A percentile compares a stretch with the other conserved stretches of the same genome.
phyloP scores from a whole-genome alignment of 495 filamentous ascomycete genomes.

The Penicillium psychrofluorescens region DNA sequence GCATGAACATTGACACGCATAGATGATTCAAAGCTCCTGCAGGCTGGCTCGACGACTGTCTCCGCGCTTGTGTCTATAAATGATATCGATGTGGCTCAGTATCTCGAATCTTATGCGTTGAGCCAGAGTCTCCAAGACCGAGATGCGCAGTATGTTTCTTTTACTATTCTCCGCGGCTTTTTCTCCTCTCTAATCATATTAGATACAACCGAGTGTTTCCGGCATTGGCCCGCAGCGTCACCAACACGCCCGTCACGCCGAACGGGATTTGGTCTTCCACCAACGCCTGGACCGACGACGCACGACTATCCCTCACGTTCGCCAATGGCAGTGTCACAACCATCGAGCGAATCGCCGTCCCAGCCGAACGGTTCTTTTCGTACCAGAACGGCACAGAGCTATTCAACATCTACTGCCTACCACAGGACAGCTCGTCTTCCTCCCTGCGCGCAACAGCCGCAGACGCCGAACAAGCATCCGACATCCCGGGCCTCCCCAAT shows the following conservation, averaged over 20 bases:
- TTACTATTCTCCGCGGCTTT: background rate
- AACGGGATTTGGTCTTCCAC: conserved; percentile 19
- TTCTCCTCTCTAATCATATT: conserved; percentile 6
- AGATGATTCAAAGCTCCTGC: conserved; percentile 16
- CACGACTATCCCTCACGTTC: conserved; percentile 10
- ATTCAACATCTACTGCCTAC: conserved; percentile 16
- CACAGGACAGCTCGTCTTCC: conserved; percentile 3
- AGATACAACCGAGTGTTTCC: conserved; percentile 22
- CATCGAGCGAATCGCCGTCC: conserved; percentile 10
- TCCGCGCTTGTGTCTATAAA: conserved; percentile 27
- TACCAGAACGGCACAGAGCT: conserved; percentile 16
- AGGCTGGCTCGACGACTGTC: conserved; percentile 5
- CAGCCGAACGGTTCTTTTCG: conserved; percentile 14
- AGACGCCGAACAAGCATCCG: conserved; percentile 50
- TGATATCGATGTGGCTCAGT: conserved; percentile 20
- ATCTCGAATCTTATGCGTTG: conserved; percentile 12
- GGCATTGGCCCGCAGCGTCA: conserved; percentile 14
- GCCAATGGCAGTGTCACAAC: conserved; percentile 14
- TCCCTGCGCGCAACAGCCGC: conserved; percentile 1
- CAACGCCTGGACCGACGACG: conserved; percentile 16
- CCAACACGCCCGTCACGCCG: conserved; percentile 8
- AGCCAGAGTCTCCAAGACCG: conserved; percentile 23
- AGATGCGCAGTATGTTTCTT: conserved; percentile 28
- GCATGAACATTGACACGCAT: background rate
- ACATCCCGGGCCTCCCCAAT: conserved; percentile 36